These are phyloP conservation scores for Fusarium veterinarium DNA, from an alignment of 2,329 filamentous ascomycete genomes.

Conservation along the genomic window DNA sequence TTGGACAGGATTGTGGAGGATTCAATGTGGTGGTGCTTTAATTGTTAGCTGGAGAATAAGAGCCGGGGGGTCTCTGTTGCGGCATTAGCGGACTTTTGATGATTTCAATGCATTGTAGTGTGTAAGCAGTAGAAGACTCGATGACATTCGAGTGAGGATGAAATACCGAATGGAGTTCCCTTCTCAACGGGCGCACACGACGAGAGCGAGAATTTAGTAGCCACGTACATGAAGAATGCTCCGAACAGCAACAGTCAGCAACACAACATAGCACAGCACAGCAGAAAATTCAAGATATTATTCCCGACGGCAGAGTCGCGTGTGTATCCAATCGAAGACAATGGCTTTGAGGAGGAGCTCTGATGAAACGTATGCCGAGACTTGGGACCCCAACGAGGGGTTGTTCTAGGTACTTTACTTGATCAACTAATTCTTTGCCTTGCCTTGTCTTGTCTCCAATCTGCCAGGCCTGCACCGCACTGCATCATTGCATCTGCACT, in stretches of 20 bases:
- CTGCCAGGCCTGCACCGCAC: conserved; percentile 3
- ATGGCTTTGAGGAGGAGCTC: conserved; percentile 17
- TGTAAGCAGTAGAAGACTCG: conserved; percentile 22
- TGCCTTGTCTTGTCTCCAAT: not conserved
- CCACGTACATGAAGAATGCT: conserved; percentile 1
- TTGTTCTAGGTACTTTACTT: not conserved
- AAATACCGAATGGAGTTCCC: conserved; percentile 12
- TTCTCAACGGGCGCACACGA: conserved; percentile 18
- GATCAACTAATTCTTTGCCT: not conserved
- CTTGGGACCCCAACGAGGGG: conserved; percentile 23
- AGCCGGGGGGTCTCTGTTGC: conserved; percentile 7
- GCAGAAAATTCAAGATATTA: conserved; percentile 14
- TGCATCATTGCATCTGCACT: not conserved
- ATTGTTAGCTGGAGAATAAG: conserved; percentile 19
- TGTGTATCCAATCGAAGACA: conserved; percentile 25
- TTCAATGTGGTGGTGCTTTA: conserved; percentile 24
- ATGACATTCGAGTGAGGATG: conserved; percentile 14
- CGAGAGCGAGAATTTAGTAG: conserved; percentile 19
- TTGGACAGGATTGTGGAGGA: conserved; percentile 11
- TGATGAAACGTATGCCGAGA: conserved; percentile 38
- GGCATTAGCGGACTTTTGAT: conserved; percentile 32
- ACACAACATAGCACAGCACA: not conserved
- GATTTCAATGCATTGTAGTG: conserved; percentile 13
- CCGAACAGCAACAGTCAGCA: not conserved
- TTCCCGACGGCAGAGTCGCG: conserved; percentile 23